These are phyloP conservation scores for Candida ascalaphidarum DNA, from an alignment of 805 yeast species.

Conservation along the genomic window DNA sequence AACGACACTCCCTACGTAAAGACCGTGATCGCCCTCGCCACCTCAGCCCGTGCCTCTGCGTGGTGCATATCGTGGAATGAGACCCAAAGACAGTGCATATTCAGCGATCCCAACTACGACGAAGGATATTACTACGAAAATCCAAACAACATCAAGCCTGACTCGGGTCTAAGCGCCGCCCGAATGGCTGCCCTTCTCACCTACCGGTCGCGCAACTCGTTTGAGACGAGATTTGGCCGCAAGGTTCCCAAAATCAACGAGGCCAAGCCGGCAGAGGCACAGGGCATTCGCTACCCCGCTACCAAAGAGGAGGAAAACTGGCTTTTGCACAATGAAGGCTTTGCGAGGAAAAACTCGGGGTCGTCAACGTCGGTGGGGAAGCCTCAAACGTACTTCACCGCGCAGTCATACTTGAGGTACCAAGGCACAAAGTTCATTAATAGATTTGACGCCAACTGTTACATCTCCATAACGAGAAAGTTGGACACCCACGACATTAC, in stretches of 20 bases:
- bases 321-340: conserved; percentile 85
- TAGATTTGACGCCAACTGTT: conserved; percentile 94
- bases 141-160: conserved; percentile 61
- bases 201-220: conserved; percentile 85
- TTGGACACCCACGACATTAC: conserved; percentile 93
- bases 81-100: conserved; percentile 93
- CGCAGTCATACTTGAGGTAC: conserved; percentile 89
- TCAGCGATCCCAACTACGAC: conserved; percentile 86
- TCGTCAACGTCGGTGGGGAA: conserved; percentile 10
- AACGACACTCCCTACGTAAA: conserved; percentile 61
- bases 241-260: conserved; percentile 24
- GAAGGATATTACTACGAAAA: conserved; percentile 77
- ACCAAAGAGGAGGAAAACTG: conserved; percentile 64
- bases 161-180: conserved; percentile 86
- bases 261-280: conserved; percentile 6
- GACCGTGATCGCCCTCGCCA: conserved; percentile 75
- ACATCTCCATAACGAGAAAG: conserved; percentile 87
- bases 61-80: conserved; percentile 99
- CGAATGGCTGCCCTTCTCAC: conserved; percentile 95
- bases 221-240: conserved; percentile 89
- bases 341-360: conserved; percentile 3
- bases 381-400: conserved; percentile 72
- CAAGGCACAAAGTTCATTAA: conserved; percentile 87
- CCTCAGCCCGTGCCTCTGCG: conserved; percentile 90
- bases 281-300: conserved; percentile 30